Evolutionary conservation across 164 flowering plant species (phyloP), one percentile per base, ranked within the genome.

Genomic region (Liriodendron chinense): DNA sequence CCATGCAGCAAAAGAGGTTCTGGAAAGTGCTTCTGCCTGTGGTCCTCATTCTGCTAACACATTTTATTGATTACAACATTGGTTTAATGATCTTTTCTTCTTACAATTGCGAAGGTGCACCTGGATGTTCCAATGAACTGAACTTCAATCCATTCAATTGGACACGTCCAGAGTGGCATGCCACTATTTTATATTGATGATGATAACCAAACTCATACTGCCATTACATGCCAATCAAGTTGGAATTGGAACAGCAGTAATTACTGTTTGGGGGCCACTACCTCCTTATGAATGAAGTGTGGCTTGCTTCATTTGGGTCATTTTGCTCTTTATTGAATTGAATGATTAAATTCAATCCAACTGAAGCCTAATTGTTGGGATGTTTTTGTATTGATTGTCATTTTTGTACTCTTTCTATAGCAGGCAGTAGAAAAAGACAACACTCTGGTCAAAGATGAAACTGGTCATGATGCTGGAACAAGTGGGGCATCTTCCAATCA

Each of bases 381-480:
- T 53, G n/a, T n/a, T n/a, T 49, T 49, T 49, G 53, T 49, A 49
- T 49, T 49, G 53, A 49, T 49, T 7, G 53, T 49, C 10, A 53
- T 53, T 12, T 53, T 77, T 80, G 69, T 24, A 53, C 1, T 74
- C 23, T 74, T 48, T 9, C 50, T 77, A 22, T 72, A 86, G 87
- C 78, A 78, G 75, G 82, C 68, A 61, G 75, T 25, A 65, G 85
- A 80, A 43, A 80, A 76, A 48, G 82, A 77, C 47, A 80, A 82
- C 22, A 72, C 83, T 73, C 47, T 71, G 57, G 80, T 50, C 76
- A 73, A 28, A 69, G 67, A 82, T 78, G 86, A 85, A 73, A 72
- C 75, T 75, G 82, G 43, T 69, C 76, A 75, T 76, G 82, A 80
- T 78, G 75, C 75, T 74, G 86, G 69, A 67, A 34, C 64, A 73